Conservation (phyloP, 768 basidiomycete genomes). For the Pulveroboletus frians region DNA sequence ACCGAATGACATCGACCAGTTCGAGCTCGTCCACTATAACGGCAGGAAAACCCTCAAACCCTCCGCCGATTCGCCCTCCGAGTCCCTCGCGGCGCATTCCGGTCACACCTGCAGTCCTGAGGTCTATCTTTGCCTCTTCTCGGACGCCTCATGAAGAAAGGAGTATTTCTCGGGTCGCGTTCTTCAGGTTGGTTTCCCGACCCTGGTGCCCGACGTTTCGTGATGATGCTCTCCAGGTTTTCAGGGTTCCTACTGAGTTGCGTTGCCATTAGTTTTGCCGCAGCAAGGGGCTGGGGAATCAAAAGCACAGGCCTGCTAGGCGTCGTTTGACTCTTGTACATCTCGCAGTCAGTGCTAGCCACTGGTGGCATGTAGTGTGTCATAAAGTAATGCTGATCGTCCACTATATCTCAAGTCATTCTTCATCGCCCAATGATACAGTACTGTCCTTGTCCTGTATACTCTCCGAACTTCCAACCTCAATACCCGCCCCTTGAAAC, state of each 20-base stretch:
- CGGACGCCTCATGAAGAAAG: conserved; percentile 78
- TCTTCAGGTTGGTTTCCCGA: conserved; percentile 59
- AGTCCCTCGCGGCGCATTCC: conserved; percentile 61
- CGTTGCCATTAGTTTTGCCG: conserved; percentile 70
- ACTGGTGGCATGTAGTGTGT: not conserved
- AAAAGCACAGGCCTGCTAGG: conserved; percentile 65
- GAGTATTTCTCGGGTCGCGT: conserved; percentile 77
- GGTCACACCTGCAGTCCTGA: conserved; percentile 74
- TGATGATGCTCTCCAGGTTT: conserved; percentile 45
- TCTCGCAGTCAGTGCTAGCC: not conserved
- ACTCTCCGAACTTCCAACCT: conserved; percentile 12
- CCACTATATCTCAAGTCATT: conserved; percentile 1
- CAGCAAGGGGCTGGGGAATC: conserved; percentile 65
- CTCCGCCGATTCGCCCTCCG: conserved; percentile 33
- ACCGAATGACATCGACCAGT: conserved; percentile 34
- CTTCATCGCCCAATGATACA: conserved; percentile 20
- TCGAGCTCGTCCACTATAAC: conserved; percentile 50
- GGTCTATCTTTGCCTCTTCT: conserved; percentile 84
- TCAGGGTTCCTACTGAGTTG: conserved; percentile 80
- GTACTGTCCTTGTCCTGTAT: conserved; percentile 11
- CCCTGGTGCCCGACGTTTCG: not conserved
- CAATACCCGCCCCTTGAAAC: conserved; percentile 22
- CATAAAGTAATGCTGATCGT: not conserved
- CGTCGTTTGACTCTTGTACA: conserved; percentile 39
- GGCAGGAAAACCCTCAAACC: conserved; percentile 29